Evolutionary conservation across 495 filamentous ascomycete species (phyloP), one percentile per base, ranked within the genome.

Genomic region (Immersiella caudata): DNA sequence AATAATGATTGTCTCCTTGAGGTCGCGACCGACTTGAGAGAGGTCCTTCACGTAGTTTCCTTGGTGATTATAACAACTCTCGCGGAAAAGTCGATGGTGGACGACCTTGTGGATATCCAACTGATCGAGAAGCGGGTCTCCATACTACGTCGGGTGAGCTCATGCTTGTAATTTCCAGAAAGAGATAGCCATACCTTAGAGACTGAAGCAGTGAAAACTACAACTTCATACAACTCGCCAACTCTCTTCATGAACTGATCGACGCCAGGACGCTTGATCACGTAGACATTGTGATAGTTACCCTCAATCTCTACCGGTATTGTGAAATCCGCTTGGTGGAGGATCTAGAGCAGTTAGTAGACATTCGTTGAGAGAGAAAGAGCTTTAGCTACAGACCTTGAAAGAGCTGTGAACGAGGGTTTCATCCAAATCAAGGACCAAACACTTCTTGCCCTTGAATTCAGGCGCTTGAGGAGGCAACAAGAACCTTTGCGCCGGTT

Each of bases 1-100:
- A 74, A 99, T 99, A 76, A 99, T 99, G 75, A 99, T 99, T 2
- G 94, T 98, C 74, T 98, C 95, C 72, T 90, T 91, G 57, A 99
- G 89, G 79, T 99, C 93, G 62, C 95, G 91, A 58, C 95, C 95
- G 61, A 99, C 87, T 84, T 97, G 95, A 18, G 95, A 97, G 29
- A 99, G 87, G 75, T 99, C 95, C 86, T 99, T 99, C 70, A 99
- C 95, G 74, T 99, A 99, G 76, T 99, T 99, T 65, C 95, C 95
- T 80, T 98, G 96, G 76, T 99, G 96, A 76, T 99, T 98, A 78
- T 97, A 98, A 79, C 95, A 99, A 77, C 94, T 97, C 76, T 99
- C 95, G 35, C 95, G 88, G 86, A 99, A 99, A 26, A 99, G 82
- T 20, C 95, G 87, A 75, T 99, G 95, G 75, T 98, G 96, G 25